Percentiles rank a stretch among this genome's conserved stretches.
Evolutionary conservation across 2,329 filamentous ascomycete species (phyloP).

Genomic region (Ophiostoma sp.): DNA sequence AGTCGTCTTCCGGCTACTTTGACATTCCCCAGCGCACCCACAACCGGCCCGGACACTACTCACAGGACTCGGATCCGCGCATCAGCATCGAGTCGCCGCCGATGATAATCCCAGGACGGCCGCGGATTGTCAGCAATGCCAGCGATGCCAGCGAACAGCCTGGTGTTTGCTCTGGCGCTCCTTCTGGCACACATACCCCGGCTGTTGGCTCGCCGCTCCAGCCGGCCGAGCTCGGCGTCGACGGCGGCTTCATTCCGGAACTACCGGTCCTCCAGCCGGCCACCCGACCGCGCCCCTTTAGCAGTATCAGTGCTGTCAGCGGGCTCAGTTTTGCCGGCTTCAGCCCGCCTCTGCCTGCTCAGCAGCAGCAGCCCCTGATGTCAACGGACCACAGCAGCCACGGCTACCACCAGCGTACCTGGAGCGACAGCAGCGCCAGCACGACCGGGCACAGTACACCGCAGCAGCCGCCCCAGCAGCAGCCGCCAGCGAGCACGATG

Average conservation of each 20-base stretch:
- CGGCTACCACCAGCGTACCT: slow-evolving; percentile 9
- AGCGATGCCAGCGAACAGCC: slow-evolving; percentile 34
- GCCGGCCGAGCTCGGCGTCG: slow-evolving; percentile 38
- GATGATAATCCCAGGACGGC: slow-evolving; percentile 32
- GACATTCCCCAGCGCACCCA: slow-evolving; percentile 26
- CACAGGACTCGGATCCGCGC: slow-evolving; percentile 26
- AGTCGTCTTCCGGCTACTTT: slow-evolving; percentile 33
- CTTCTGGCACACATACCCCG: background rate
- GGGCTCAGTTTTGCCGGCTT: background rate
- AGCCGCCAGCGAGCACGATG: slow-evolving; percentile 6
- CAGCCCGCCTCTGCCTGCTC: background rate
- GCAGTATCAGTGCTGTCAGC: background rate
- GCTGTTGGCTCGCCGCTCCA: slow-evolving; percentile 28
- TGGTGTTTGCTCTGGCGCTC: too few species aligned
- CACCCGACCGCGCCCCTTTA: background rate
- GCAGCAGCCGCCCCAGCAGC: slow-evolving; percentile 6
- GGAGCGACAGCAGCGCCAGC: slow-evolving; percentile 30
- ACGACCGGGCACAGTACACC: background rate
- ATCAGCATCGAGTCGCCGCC: slow-evolving; percentile 38
- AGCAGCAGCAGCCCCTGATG: slow-evolving; percentile 27
- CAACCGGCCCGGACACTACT: slow-evolving; percentile 25
- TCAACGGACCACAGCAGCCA: background rate
- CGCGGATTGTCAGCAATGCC: slow-evolving; percentile 40
- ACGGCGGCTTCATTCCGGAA: slow-evolving; percentile 34
- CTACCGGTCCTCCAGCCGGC: slow-evolving; percentile 27